Percentiles rank a stretch among this genome's conserved stretches.
These are phyloP conservation scores for Kluyveromyces sp. DNA, from an alignment of 1,139 yeast genomes.

Conservation along the genomic window DNA sequence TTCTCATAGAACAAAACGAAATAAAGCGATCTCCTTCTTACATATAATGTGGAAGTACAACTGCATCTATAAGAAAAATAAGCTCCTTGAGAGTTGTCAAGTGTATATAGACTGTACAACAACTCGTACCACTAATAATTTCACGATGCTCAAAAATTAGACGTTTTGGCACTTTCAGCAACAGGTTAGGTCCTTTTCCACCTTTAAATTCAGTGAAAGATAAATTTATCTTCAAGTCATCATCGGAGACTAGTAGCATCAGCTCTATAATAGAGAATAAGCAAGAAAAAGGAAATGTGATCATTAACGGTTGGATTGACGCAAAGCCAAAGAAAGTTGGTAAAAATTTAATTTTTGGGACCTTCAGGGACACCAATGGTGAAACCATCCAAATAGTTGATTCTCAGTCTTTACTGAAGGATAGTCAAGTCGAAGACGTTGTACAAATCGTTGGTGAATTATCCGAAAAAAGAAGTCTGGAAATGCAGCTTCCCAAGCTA, in stretches of 20 bases:
- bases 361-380: conserved; percentile 66
- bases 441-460: conserved; percentile 55
- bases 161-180: conserved; percentile 7
- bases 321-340: conserved; percentile 59
- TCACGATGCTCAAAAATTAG: conserved; percentile 4
- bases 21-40: too few species aligned
- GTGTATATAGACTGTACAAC: too few species aligned
- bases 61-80: too few species aligned
- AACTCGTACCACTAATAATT: neutral
- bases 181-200: conserved; percentile 8
- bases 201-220: conserved; percentile 7
- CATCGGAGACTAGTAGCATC: conserved; percentile 4
- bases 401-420: conserved; percentile 40
- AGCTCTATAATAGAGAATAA: neutral
- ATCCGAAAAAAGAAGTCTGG: conserved; percentile 17
- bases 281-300: conserved; percentile 17
- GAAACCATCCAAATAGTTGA: conserved; percentile 55
- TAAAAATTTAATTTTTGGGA: conserved; percentile 57
- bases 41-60: too few species aligned
- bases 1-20: too few species aligned
- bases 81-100: too few species aligned
- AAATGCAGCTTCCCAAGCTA: conserved; percentile 10
- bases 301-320: conserved; percentile 75
- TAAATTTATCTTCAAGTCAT: conserved; percentile 9
- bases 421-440: conserved; percentile 67